A percentile compares a stretch with the other conserved stretches of the same genome.
phyloP scores from a whole-genome alignment of 345 rosid genomes.

The Ceriops decandra region DNA sequence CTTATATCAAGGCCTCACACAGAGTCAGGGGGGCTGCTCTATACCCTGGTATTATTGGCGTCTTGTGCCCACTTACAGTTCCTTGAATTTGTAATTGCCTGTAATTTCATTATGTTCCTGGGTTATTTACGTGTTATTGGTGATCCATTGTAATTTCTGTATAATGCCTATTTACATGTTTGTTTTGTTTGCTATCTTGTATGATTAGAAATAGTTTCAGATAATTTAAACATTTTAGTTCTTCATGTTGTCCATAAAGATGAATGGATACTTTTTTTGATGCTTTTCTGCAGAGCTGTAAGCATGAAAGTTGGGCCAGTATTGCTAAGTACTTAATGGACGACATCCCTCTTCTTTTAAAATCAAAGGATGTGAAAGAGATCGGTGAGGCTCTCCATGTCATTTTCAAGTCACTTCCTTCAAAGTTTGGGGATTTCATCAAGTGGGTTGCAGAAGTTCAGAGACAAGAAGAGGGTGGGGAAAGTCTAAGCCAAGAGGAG shows the following conservation, averaged over 20 bases:
- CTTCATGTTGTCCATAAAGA: background rate
- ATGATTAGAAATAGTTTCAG: no score
- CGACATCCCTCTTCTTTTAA: slow-evolving; percentile 64
- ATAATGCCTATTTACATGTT: no score
- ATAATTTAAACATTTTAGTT: background rate
- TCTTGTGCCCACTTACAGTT: background rate
- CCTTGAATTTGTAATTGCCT: background rate
- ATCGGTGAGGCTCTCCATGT: slow-evolving; percentile 38
- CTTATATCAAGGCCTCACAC: slow-evolving; percentile 69
- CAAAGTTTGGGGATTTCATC: slow-evolving; percentile 69
- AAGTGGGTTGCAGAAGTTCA: slow-evolving; percentile 83
- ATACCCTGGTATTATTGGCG: slow-evolving; percentile 56
- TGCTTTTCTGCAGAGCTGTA: slow-evolving; percentile 56
- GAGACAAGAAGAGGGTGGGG: slow-evolving; percentile 55
- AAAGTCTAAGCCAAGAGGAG: slow-evolving; percentile 67
- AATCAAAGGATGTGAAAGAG: slow-evolving; percentile 58
- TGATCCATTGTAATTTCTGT: no score
- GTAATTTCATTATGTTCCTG: background rate
- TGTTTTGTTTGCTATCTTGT: no score
- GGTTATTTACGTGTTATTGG: no score
- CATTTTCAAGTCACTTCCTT: slow-evolving; percentile 61
- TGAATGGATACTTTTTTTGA: background rate
- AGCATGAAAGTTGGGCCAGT: slow-evolving; percentile 68
- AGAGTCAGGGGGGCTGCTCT: slow-evolving; percentile 76
- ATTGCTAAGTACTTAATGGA: slow-evolving; percentile 76